Evolutionary conservation across 208 protist species (phyloP).

Genomic region (Sergeia podlipaevii): DNA sequence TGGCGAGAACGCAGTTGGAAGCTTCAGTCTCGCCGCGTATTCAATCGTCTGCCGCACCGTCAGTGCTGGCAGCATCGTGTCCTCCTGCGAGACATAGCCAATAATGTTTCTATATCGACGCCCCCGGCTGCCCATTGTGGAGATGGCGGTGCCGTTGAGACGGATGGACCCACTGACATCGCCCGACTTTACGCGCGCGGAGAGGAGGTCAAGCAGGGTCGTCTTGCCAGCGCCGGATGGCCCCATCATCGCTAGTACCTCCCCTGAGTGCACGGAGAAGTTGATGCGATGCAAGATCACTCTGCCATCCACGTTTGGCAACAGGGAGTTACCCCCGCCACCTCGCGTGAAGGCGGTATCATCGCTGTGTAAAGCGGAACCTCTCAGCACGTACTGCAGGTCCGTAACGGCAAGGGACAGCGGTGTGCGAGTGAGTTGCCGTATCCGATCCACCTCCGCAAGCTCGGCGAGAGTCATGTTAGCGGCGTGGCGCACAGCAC

Average conservation of each 20-base stretch:
- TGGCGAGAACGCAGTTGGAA: constrained; percentile 74
- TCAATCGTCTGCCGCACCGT: constrained; percentile 86
- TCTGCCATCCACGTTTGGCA: too few species aligned
- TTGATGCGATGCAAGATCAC: constrained; percentile 73
- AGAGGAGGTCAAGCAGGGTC: constrained; percentile 85
- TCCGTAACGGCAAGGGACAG: constrained; percentile 52
- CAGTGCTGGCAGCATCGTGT: constrained; percentile 82
- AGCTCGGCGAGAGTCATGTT: constrained; percentile 22
- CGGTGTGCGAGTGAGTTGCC: constrained; percentile 31
- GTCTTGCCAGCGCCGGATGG: constrained; percentile 89
- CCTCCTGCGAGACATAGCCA: constrained; percentile 92
- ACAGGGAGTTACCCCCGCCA: too few species aligned
- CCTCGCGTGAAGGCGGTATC: constrained; percentile 20
- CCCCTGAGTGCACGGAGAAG: constrained; percentile 70
- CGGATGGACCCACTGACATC: constrained; percentile 40
- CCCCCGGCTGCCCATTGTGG: constrained; percentile 9
- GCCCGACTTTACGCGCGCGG: constrained; percentile 56
- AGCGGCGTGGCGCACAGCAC: constrained; percentile 19
- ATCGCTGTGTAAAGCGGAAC: constrained; percentile 21
- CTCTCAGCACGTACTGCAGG: constrained; percentile 53
- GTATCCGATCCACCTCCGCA: constrained; percentile 26
- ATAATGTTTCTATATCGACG: constrained; percentile 79
- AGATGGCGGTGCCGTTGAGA: constrained; percentile 72
- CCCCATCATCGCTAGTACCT: constrained; percentile 89
- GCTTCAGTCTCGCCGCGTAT: constrained; percentile 88